Conservation (phyloP, 2,329 filamentous ascomycete species). For the Rutstroemia sydowiana region DNA sequence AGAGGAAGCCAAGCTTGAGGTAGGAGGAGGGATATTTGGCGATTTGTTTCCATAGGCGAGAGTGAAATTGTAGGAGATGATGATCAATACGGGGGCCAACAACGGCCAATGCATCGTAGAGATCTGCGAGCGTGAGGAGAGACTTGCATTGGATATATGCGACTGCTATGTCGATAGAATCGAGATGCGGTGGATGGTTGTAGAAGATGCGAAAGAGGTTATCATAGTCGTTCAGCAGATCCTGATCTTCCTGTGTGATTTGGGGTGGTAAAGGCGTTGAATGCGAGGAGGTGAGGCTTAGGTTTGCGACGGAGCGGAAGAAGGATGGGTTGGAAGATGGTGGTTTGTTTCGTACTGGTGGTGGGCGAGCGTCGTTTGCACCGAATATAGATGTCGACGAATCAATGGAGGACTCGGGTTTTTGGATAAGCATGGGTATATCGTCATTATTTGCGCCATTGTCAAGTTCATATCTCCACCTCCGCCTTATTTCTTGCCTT, state of each 20-base stretch:
- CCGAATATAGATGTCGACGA: conserved; percentile 49
- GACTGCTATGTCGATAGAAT: conserved; percentile 81
- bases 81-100: conserved; percentile 88
- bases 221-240: conserved; percentile 85
- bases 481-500: conserved; percentile 34
- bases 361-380: conserved; percentile 36
- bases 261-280: conserved; percentile 37
- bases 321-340: conserved; percentile 59
- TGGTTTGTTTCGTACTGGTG: conserved; percentile 54
- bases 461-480: conserved; percentile 87
- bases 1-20: conserved; percentile 79
- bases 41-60: conserved; percentile 88
- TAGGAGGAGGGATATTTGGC: conserved; percentile 94
- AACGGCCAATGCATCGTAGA: conserved; percentile 84
- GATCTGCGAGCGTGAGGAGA: conserved; percentile 79
- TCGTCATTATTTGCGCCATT: conserved; percentile 65
- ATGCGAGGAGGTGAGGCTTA: conserved; percentile 47
- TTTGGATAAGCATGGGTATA: conserved; percentile 82
- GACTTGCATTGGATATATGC: conserved; percentile 93
- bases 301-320: conserved; percentile 81
- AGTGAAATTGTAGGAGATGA: conserved; percentile 86
- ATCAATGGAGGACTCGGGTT: conserved; percentile 39
- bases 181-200: conserved; percentile 77
- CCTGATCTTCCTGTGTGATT: conserved; percentile 56
- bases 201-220: conserved; percentile 96